phyloP scores from a whole-genome alignment of 306 rosid genomes.

The Betula pendula region DNA sequence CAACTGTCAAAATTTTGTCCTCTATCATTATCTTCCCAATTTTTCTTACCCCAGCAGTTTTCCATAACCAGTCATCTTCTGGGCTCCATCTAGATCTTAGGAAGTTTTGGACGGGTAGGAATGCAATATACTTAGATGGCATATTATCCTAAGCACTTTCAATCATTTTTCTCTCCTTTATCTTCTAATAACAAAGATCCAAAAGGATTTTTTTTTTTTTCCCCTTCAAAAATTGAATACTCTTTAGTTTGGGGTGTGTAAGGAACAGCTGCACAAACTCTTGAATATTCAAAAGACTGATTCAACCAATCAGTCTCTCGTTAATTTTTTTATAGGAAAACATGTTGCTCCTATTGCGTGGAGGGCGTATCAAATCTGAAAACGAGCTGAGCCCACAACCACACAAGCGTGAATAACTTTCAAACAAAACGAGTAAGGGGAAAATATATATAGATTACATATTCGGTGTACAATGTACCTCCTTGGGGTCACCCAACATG shows the following conservation, averaged over 20 bases:
- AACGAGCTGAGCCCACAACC: background rate
- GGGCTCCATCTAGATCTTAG: background rate
- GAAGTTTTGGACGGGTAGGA: background rate
- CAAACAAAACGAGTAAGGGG: background rate
- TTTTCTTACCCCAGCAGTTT: background rate
- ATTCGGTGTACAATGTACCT: slow-evolving; percentile 38
- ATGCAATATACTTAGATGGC: background rate
- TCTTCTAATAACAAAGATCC: background rate
- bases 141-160: background rate
- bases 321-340: background rate
- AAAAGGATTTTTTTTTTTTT: background rate
- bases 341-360: background rate
- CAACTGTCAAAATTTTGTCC: background rate
- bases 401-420: background rate
- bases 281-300: background rate
- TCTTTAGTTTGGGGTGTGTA: background rate
- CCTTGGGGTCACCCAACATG: slow-evolving; percentile 93
- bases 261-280: background rate
- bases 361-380: background rate
- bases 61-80: background rate
- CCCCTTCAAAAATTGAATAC: background rate
- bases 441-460: background rate
- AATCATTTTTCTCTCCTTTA: background rate
- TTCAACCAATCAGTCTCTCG: background rate
- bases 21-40: background rate